These are phyloP conservation scores for Rhododendron ferrugineum DNA, from an alignment of 148 eudicot species.

Conservation along the genomic window DNA sequence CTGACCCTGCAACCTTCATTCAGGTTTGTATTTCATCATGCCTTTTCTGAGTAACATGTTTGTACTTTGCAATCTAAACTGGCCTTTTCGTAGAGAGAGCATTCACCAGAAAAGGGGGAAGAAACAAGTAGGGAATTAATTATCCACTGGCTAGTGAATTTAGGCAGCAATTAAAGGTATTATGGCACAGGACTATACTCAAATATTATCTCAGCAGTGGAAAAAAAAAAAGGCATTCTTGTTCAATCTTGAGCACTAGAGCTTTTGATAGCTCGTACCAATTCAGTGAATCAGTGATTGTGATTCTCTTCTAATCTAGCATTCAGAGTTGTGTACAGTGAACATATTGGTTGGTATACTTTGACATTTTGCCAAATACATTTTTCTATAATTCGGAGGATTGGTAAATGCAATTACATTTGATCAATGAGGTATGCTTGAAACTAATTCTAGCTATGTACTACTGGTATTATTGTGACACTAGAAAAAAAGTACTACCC, in stretches of 20 bases:
- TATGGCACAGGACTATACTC: neutral
- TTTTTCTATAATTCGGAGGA: neutral
- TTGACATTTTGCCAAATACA: neutral
- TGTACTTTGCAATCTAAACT: neutral
- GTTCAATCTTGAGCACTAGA: neutral
- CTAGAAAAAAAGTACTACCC: too few species aligned
- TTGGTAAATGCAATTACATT: neutral
- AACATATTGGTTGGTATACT: neutral
- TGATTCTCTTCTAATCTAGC: neutral
- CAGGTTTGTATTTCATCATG: conserved; percentile 29
- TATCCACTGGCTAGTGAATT: neutral
- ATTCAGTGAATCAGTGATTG: neutral
- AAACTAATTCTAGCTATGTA: neutral
- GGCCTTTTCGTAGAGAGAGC: neutral
- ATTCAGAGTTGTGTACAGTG: neutral
- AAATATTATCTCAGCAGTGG: too few species aligned
- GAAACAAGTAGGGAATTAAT: too few species aligned
- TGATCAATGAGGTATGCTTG: neutral
- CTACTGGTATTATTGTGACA: neutral
- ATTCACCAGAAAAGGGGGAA: neutral
- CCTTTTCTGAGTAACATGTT: neutral
- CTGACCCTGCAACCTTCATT: conserved; percentile 46
- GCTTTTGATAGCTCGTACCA: neutral
- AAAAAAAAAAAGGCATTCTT: neutral
- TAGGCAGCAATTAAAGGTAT: neutral